Base-by-base conservation (phyloP, 352 stramenopile species). In the Achlya hypogyna region DNA sequence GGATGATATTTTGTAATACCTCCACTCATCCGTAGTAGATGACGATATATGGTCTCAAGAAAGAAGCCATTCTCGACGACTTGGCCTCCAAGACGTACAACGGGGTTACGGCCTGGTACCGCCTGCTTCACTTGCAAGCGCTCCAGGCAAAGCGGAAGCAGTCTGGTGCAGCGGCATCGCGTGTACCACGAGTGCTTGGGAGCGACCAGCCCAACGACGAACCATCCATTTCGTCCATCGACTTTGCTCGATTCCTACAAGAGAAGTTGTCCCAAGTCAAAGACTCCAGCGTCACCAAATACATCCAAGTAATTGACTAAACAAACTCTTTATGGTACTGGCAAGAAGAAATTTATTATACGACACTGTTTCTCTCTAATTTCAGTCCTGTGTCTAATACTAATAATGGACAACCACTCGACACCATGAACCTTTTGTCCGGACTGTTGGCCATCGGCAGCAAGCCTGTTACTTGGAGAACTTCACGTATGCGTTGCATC, bases 81-180 rank as follows among this genome's bases (percentile, higher is more conserved):
- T 67, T 67, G 51, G 60, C 60, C n/a, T 67, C 60, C 29, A 67
- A 67, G 22, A 67, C 60, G 23, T 67, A 67, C 42, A 67, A 67
- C 23, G 60, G n/a, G 5, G 22, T 25, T 22, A 67, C 60, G 34
- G 51, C 60, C 3, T 67, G 60, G 60, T 67, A 67, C 31, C 60
- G 60, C 28, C 43, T 67, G 2, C 27, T 67, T 29, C 60, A 67
- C 35, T 35, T 67, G 27, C 60, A 49, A 10, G 8, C 12, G 10
- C 28, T 58, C 12, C 43, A 67, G 32, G 12, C 31, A 18, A 45
- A 45, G 38, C 38, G 38, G 38, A 45, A 45, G 38, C 38, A 45
- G 38, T 45, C 38, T n/a, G n/a, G n/a, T n/a, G n/a, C n/a, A n/a
- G n/a, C 51, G 27, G 18, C 8, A 32, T 31, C 20, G 51, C 25